phyloP scores from a whole-genome alignment of 2,329 filamentous ascomycete species.

The Aphanocladium album region DNA sequence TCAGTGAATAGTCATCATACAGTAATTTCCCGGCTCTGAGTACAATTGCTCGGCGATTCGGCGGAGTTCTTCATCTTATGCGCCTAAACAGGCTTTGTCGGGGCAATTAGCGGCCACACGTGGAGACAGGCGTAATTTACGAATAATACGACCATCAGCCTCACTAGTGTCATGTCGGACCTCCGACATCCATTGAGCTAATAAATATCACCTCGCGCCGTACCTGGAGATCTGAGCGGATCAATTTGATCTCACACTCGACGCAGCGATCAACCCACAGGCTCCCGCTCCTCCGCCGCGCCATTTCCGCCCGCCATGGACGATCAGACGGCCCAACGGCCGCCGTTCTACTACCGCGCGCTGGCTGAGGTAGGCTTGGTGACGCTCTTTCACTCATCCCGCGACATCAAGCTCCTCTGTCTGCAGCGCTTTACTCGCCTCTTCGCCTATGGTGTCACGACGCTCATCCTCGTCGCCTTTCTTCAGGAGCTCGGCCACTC shows the following conservation, averaged over 20 bases:
- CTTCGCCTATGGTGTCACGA: slow-evolving; percentile 57
- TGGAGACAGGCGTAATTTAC: slow-evolving; percentile 8
- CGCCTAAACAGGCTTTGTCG: neutral
- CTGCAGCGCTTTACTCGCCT: slow-evolving; percentile 56
- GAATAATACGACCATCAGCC: neutral
- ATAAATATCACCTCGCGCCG: neutral
- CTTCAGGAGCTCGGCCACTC: slow-evolving; percentile 46
- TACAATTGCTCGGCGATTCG: slow-evolving; percentile 2
- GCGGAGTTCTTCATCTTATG: neutral
- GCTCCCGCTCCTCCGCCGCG: neutral
- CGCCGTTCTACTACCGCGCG: neutral
- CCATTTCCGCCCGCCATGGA: slow-evolving; percentile 1
- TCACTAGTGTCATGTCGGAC: slow-evolving; percentile 1
- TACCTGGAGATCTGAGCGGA: neutral
- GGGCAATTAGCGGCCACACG: neutral
- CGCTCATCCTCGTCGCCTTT: slow-evolving; percentile 53
- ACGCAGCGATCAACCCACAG: too few species aligned
- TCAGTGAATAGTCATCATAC: neutral
- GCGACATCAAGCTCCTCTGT: slow-evolving; percentile 54
- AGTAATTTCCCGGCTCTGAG: neutral
- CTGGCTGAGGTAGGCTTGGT: slow-evolving; percentile 6
- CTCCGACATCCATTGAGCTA: neutral
- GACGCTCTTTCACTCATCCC: slow-evolving; percentile 12
- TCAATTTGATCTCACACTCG: neutral
- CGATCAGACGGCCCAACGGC: neutral